Percentiles rank a stretch among this genome's conserved stretches.
Evolutionary conservation across 1,139 yeast species (phyloP).

Genomic region (Candida sanyaensis): DNA sequence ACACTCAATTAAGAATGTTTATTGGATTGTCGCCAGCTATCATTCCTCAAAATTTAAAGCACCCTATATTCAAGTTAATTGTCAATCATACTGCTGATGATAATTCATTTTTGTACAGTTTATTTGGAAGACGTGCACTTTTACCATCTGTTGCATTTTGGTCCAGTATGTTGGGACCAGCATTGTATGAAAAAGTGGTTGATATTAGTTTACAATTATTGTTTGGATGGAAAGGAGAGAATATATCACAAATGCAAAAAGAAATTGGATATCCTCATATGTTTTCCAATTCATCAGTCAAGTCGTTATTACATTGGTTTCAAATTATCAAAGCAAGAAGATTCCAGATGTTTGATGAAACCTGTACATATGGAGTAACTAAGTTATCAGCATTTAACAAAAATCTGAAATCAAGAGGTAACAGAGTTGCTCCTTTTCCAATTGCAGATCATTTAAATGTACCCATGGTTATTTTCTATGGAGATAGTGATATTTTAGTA

Average conservation of each 20-base stretch:
- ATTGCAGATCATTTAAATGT: conserved; percentile 43
- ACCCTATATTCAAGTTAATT: conserved; percentile 36
- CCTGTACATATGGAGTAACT: conserved; percentile 27
- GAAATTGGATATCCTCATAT: conserved; percentile 47
- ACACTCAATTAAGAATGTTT: conserved; percentile 32
- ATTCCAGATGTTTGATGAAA: conserved; percentile 52
- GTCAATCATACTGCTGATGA: conserved; percentile 38
- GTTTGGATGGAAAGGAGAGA: conserved; percentile 44
- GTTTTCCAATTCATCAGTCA: conserved; percentile 50
- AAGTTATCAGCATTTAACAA: conserved; percentile 25
- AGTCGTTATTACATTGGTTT: conserved; percentile 50
- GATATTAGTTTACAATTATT: conserved; percentile 36
- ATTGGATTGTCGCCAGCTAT: conserved; percentile 50
- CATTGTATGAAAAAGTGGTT: conserved; percentile 36
- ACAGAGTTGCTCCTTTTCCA: conserved; percentile 62
- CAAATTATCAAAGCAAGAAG: conserved; percentile 43
- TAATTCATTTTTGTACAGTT: conserved; percentile 32
- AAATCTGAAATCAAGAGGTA: conserved; percentile 24
- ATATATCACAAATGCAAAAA: conserved; percentile 37
- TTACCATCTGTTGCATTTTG: conserved; percentile 49
- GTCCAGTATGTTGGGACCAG: conserved; percentile 40
- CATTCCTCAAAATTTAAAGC: conserved; percentile 42
- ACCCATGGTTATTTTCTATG: conserved; percentile 43
- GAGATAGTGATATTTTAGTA: conserved; percentile 45
- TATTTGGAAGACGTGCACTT: conserved; percentile 46